Conservation (phyloP, 2,329 filamentous ascomycete genomes). For the Delphinella strobiligena region DNA sequence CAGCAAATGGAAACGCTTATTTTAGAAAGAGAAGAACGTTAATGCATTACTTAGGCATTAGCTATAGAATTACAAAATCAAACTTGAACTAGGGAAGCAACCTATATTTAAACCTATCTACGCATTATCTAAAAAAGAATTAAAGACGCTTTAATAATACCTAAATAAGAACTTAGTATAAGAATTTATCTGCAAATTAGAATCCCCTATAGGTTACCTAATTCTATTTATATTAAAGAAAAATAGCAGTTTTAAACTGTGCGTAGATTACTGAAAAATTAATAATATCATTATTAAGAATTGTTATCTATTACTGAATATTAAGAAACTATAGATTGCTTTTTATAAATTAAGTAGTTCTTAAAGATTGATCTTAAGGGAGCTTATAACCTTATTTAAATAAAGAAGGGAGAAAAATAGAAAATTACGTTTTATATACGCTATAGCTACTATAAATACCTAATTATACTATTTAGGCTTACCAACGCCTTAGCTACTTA, state of each 20-base stretch:
- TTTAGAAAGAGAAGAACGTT: no score
- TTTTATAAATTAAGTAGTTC: no score
- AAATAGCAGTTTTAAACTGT: no score
- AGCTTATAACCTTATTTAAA: conserved; percentile 16
- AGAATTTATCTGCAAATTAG: not conserved
- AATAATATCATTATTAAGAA: no score
- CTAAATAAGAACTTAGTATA: not conserved
- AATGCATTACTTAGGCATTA: not conserved
- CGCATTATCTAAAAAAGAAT: not conserved
- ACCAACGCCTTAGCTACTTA: conserved; percentile 13
- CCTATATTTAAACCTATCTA: not conserved
- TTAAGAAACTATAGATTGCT: no score
- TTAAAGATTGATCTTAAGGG: conserved; percentile 15
- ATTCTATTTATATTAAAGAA: not conserved
- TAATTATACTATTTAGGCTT: conserved; percentile 17
- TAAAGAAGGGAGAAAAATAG: conserved; percentile 16
- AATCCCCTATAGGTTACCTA: not conserved
- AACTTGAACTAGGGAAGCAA: not conserved
- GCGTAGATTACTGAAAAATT: no score
- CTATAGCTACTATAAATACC: conserved; percentile 15
- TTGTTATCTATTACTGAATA: no score
- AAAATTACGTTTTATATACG: conserved; percentile 12
- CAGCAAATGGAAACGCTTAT: no score
- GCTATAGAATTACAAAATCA: not conserved
- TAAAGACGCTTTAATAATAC: not conserved